These are phyloP conservation scores for Ulmus americana DNA, from an alignment of 331 rosid genomes.

Conservation along the genomic window DNA sequence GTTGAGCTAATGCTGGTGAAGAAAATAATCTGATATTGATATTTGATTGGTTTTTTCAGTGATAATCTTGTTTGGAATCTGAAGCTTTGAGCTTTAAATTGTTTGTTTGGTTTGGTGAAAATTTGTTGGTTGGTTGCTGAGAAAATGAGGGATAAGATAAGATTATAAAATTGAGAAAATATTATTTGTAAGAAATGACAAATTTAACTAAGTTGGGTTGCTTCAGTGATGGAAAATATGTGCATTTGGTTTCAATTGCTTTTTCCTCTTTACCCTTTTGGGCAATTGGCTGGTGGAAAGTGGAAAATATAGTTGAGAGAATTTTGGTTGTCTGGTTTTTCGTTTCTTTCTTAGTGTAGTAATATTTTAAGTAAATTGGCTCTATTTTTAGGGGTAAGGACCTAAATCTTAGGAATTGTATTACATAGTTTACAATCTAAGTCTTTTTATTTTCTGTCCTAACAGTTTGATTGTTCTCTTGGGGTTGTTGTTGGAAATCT, in stretches of 20 bases:
- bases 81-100: background rate
- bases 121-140: background rate
- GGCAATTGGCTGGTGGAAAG: slow-evolving; percentile 1
- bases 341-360: background rate
- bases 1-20: slow-evolving; percentile 24
- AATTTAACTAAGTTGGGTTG: background rate
- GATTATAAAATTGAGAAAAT: background rate
- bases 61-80: slow-evolving; percentile 6
- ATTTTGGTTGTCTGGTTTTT: background rate
- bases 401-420: slow-evolving; percentile 4
- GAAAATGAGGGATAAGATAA: background rate
- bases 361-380: slow-evolving; percentile 2
- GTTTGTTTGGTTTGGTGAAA: background rate
- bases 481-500: background rate
- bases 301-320: background rate
- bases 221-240: background rate
- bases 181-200: background rate
- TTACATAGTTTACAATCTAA: background rate
- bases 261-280: background rate
- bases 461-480: too few relatives aligned
- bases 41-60: background rate
- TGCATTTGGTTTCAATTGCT: background rate
- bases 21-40: slow-evolving; percentile 13
- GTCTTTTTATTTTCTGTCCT: too few relatives aligned
- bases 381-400: background rate